Evolutionary conservation across 192 early-diverging fungal genomes (phyloP), one percentile per base, ranked within the genome.

Genomic region (Phycomyces nitens): DNA sequence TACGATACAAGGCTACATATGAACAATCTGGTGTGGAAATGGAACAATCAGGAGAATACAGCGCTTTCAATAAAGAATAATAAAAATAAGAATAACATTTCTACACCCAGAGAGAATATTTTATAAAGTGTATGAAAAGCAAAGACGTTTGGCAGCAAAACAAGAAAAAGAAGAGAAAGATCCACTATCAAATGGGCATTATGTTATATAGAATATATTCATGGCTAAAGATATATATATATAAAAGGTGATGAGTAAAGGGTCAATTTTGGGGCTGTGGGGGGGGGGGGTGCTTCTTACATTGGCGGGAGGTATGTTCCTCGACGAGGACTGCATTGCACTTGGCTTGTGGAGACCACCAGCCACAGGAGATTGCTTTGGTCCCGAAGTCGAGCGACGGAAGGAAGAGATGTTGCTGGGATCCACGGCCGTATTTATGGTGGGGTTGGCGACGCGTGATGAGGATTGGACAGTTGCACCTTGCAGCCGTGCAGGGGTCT

Each of bases 1-100:
- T 82, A 53, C 60, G 71, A 29, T 82, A 77, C 42, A 75, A 79
- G 64, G 73, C 77, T 23, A 79, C 77, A 0, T 82, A 73, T 63
- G 54, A 55, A 8, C 70, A 71, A 61, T 52, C 50, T 29, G 80
- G 68, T 22, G 73, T 69, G 9, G 68, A 68, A 43, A 79, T 82
- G 69, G 80, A 79, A 27, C 70, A 73, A 39, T 60, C 71, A 21
- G 80, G 80, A 24, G 59, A 54, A 53, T 53, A 55, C 50, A n/a
- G 40, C 10, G 43, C 14, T 34, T 51, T 5, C 23, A 34, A 18
- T 23, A 24, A 57, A 39, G 5, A 57, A 39, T 34, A 34, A 34
- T 34, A 34, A 34, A 34, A 34, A 34, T 5, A 34, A 34, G 7
- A 34, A 34, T 34, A 5, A 34, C 2, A 34, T 34, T 34, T 34